Evolutionary conservation across 345 rosid genomes (phyloP).

Genomic region (Streptanthus diversifolius): DNA sequence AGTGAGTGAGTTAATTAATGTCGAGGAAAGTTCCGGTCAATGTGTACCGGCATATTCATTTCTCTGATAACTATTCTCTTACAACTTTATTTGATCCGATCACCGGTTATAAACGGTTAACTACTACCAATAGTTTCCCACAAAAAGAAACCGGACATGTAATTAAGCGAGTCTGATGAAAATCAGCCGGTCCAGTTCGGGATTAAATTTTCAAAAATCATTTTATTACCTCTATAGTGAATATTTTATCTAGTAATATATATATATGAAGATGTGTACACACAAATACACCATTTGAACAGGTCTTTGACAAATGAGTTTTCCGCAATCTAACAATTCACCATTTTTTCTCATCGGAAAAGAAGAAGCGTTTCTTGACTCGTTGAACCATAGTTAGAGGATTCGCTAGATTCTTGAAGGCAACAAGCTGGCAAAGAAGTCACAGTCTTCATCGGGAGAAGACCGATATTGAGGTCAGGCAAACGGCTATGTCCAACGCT

Average conservation of each 20-base stretch:
- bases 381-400: constrained; percentile 20
- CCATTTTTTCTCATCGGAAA: constrained; percentile 4
- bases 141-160: neutral
- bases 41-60: neutral
- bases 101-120: neutral
- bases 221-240: neutral
- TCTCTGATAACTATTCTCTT: neutral
- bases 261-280: neutral
- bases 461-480: constrained; percentile 34
- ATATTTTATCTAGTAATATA: neutral
- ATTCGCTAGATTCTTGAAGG: constrained; percentile 1
- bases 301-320: neutral
- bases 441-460: neutral
- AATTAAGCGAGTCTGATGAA: neutral
- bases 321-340: neutral
- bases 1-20: neutral
- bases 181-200: constrained; percentile 11
- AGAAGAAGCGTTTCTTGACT: constrained; percentile 28
- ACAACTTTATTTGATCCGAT: neutral
- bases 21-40: neutral
- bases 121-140: neutral
- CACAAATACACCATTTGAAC: neutral
- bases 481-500: neutral
- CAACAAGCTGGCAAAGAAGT: constrained; percentile 6
- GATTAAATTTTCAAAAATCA: neutral